Evolutionary conservation across 768 basidiomycete genomes (phyloP), one percentile per base, ranked within the genome.

Genomic region (Clavaria fumosa): DNA sequence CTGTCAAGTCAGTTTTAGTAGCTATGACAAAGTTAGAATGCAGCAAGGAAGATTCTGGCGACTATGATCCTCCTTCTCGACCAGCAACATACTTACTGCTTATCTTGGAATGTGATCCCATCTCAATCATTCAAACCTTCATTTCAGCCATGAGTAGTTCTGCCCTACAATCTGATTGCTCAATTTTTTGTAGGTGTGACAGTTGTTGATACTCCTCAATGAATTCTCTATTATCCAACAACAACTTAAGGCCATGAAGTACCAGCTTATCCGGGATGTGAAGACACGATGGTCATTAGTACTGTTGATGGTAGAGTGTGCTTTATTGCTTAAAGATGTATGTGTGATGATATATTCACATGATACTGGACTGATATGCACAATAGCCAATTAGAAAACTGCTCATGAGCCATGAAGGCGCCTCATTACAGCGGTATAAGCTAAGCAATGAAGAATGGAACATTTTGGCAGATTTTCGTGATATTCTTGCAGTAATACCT

Each of bases 261-360:
- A 49, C 10, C 47, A 57, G 31, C 41, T 54, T 3, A 31, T 53
- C 31, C 40, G 48, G n/a, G 56, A 57, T 44, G 45, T 52, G 22
- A 45, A 48, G 4, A 50, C 45, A 2, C 38, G 49, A 1, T 57
- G 56, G 56, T 55, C 54, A 11, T 57, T 52, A 40, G 53, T 50
- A 9, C 40, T 45, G 21, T 35, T 52, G 11, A 57, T 57, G 56
- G 46, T 56, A 42, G 43, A 53, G 11, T 42, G 50, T 4, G 51
- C 48, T 11, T 32, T 58, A 15, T 21, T 49, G 23, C 45, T 56
- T 19, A 43, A 47, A 28, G 39, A 44, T 32, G 53, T 55, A 45
- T n/a, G n/a, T 11, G 46, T 44, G n/a, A n/a, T n/a, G n/a, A n/a
- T n/a, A n/a, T n/a, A n/a, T n/a, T n/a, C n/a, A n/a, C n/a, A n/a